Percentiles rank a stretch among this genome's conserved stretches.
Conservation (phyloP, 169 alveolate genomes). For the Eimeria sp. region DNA sequence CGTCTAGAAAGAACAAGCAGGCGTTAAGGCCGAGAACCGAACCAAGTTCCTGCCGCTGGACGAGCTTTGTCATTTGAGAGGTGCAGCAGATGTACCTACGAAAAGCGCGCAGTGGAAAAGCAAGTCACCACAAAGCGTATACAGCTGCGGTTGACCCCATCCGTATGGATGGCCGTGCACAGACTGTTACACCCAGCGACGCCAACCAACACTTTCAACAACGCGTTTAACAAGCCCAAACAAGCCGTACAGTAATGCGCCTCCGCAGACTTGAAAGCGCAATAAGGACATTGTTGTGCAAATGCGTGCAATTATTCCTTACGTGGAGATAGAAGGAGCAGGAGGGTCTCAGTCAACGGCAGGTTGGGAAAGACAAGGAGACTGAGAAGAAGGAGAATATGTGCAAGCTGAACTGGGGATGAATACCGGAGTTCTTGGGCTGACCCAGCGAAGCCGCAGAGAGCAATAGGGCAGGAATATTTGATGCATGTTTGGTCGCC, state of each 20-base stretch:
- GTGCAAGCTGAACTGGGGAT: not conserved
- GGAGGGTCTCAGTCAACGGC: constrained; percentile 35
- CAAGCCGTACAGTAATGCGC: constrained; percentile 76
- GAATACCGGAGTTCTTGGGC: not conserved
- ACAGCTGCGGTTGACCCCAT: not conserved
- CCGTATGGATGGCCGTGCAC: not conserved
- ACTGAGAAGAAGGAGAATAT: not conserved
- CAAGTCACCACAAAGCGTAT: not conserved
- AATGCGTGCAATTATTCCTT: not conserved
- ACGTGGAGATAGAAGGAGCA: constrained; percentile 71
- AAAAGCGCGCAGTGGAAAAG: not conserved
- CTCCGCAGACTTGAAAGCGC: constrained; percentile 71
- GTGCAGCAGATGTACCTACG: constrained; percentile 78
- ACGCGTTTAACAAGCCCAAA: not conserved
- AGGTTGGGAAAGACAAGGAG: constrained; percentile 41
- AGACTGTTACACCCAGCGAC: not conserved
- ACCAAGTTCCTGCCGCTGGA: constrained; percentile 60
- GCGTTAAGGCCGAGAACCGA: constrained; percentile 69
- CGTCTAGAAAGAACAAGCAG: constrained; percentile 75
- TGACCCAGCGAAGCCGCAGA: constrained; percentile 59
- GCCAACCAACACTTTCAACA: not conserved
- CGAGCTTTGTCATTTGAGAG: constrained; percentile 80
- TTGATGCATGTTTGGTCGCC: constrained; percentile 73
- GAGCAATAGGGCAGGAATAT: constrained; percentile 67
- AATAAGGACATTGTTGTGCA: not conserved